Percentiles rank a stretch among this genome's conserved stretches.
Evolutionary conservation across 805 yeast genomes (phyloP).

Genomic region (Kodamaea laetipori): DNA sequence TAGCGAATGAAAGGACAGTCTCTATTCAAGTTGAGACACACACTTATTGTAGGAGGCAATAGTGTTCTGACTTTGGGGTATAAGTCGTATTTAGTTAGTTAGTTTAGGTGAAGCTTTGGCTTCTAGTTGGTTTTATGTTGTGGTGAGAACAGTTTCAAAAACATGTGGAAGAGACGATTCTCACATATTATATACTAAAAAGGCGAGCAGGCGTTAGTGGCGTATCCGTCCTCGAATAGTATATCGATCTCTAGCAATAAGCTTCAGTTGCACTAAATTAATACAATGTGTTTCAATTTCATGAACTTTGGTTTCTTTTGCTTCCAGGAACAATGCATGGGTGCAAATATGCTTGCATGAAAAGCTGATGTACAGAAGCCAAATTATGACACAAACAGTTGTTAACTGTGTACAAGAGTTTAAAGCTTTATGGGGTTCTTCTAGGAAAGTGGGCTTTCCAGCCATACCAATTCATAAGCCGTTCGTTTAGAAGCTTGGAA

Average conservation of each 20-base stretch:
- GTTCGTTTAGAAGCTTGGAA: too few species aligned
- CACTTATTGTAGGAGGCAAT: not conserved
- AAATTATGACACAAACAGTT: not conserved
- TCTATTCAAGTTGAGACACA: not conserved
- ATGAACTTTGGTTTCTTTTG: not conserved
- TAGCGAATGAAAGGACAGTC: not conserved
- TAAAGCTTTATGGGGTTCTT: not conserved
- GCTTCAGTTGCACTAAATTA: not conserved
- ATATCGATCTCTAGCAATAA: not conserved
- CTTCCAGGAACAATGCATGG: not conserved
- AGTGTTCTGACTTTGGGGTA: constrained; percentile 1
- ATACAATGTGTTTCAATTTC: constrained; percentile 4
- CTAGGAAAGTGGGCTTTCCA: too few species aligned
- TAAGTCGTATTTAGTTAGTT: constrained; percentile 3
- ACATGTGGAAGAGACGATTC: not conserved
- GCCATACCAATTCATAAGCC: too few species aligned
- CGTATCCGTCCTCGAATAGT: not conserved
- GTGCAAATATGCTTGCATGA: constrained; percentile 1
- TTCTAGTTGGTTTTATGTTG: not conserved
- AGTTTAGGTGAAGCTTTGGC: not conserved
- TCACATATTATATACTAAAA: constrained; percentile 1
- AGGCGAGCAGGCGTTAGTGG: not conserved
- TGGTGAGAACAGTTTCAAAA: not conserved
- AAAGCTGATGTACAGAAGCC: constrained; percentile 2
- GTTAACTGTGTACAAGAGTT: too few species aligned